Evolutionary conservation across 257 asterid genomes (phyloP).

Genomic region (Solanum tacnaense): DNA sequence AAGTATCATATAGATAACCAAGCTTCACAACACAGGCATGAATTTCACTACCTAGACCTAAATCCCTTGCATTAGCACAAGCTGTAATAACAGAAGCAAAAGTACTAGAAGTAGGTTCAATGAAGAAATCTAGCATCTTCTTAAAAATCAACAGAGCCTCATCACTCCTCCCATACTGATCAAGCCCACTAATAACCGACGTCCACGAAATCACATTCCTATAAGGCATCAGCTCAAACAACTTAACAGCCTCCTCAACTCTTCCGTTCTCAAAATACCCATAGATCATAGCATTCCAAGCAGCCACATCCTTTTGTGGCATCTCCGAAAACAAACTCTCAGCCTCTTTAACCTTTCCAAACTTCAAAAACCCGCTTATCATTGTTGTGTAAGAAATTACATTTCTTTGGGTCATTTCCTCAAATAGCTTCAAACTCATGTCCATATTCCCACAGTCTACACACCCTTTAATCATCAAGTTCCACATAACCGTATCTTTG

Average conservation of each 20-base stretch:
- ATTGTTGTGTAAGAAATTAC: conserved; percentile 78
- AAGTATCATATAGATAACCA: conserved; percentile 43
- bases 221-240: conserved; percentile 49
- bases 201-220: conserved; percentile 80
- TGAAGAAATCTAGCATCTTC: conserved; percentile 42
- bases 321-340: conserved; percentile 44
- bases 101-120: conserved; percentile 54
- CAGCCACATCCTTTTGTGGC: conserved; percentile 69
- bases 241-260: conserved; percentile 38
- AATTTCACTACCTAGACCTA: conserved; percentile 43
- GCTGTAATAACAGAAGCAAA: conserved; percentile 53
- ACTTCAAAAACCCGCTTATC: conserved; percentile 45
- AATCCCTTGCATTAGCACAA: conserved; percentile 39
- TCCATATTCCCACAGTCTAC: conserved; percentile 41
- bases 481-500: conserved; percentile 61
- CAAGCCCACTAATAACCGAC: conserved; percentile 70
- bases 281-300: conserved; percentile 73
- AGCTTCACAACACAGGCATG: conserved; percentile 48
- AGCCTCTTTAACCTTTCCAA: conserved; percentile 60
- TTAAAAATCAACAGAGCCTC: conserved; percentile 44
- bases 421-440: conserved; percentile 49
- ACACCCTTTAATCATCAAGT: conserved; percentile 76
- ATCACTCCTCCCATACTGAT: conserved; percentile 49
- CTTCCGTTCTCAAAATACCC: conserved; percentile 58
- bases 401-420: conserved; percentile 60